Evolutionary conservation across 2,329 filamentous ascomycete species (phyloP).

Genomic region (Monosporascus sp.): DNA sequence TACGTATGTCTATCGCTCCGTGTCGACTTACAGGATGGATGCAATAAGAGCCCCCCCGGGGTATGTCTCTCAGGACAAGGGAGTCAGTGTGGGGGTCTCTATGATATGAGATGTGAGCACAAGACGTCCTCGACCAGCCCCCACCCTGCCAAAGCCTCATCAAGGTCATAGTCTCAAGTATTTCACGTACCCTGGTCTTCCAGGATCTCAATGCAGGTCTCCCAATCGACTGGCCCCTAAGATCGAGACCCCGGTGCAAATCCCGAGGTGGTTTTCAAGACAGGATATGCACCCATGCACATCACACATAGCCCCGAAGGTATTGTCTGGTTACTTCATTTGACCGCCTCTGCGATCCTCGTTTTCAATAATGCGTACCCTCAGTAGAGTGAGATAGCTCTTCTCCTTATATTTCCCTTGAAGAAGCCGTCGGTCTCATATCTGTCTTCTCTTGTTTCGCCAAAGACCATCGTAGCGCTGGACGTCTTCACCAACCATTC

Average conservation of each 20-base stretch:
- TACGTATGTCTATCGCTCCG: background rate
- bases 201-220: slow-evolving; percentile 21
- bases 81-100: background rate
- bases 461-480: background rate
- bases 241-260: slow-evolving; percentile 24
- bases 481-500: background rate
- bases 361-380: background rate
- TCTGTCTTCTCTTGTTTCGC: background rate
- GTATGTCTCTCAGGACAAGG: background rate
- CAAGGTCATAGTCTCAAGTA: slow-evolving; percentile 2
- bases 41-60: background rate
- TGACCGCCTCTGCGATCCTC: background rate
- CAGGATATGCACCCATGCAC: slow-evolving; percentile 11
- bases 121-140: background rate
- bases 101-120: background rate
- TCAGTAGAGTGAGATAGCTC: background rate
- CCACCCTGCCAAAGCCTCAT: slow-evolving; percentile 5
- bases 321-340: background rate
- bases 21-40: background rate
- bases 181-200: slow-evolving; percentile 12
- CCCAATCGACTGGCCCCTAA: slow-evolving; percentile 24
- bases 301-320: slow-evolving; percentile 10
- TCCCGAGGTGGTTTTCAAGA: slow-evolving; percentile 11
- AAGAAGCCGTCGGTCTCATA: background rate
- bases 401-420: background rate